Conservation (phyloP, 1,284 basidiomycete genomes). For the Salmacisia buchloeana region DNA sequence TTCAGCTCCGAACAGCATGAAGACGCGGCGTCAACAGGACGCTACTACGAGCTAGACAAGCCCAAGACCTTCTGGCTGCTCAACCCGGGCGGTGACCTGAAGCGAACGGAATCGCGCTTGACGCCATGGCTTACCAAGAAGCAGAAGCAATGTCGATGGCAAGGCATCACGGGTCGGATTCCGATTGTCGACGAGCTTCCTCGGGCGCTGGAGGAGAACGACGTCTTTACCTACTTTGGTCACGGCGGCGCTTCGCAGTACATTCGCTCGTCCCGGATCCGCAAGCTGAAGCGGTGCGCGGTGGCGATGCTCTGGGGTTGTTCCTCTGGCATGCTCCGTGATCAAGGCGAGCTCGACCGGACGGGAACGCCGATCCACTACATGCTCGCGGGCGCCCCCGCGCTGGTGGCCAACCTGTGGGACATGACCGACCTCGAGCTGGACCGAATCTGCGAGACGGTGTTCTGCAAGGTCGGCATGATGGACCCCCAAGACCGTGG, state of each 20-base stretch:
- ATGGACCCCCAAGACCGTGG: slow-evolving; percentile 34
- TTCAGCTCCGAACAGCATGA: slow-evolving; percentile 38
- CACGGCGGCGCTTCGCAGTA: slow-evolving; percentile 96
- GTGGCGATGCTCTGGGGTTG: slow-evolving; percentile 98
- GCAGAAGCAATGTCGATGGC: slow-evolving; percentile 68
- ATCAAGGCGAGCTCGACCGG: slow-evolving; percentile 89
- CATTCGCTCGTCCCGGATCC: slow-evolving; percentile 74
- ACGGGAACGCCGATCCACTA: slow-evolving; percentile 88
- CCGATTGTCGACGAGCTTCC: slow-evolving; percentile 50
- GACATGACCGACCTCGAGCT: slow-evolving; percentile 97
- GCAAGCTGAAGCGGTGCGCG: slow-evolving; percentile 74
- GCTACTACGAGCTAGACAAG: not conserved
- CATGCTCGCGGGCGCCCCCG: slow-evolving; percentile 90
- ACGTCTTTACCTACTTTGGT: slow-evolving; percentile 70
- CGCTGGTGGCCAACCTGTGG: slow-evolving; percentile 90
- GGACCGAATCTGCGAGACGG: slow-evolving; percentile 78
- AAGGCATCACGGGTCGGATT: slow-evolving; percentile 68
- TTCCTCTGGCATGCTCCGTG: slow-evolving; percentile 78
- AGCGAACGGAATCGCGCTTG: slow-evolving; percentile 76
- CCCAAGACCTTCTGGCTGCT: slow-evolving; percentile 74
- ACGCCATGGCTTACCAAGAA: slow-evolving; percentile 60
- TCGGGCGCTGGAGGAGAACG: slow-evolving; percentile 27
- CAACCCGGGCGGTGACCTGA: slow-evolving; percentile 86
- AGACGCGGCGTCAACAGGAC: not conserved
- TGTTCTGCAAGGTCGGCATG: slow-evolving; percentile 70